A percentile compares a stretch with the other conserved stretches of the same genome.
Conservation (phyloP, 768 basidiomycete genomes). For the Suillus luteus region DNA sequence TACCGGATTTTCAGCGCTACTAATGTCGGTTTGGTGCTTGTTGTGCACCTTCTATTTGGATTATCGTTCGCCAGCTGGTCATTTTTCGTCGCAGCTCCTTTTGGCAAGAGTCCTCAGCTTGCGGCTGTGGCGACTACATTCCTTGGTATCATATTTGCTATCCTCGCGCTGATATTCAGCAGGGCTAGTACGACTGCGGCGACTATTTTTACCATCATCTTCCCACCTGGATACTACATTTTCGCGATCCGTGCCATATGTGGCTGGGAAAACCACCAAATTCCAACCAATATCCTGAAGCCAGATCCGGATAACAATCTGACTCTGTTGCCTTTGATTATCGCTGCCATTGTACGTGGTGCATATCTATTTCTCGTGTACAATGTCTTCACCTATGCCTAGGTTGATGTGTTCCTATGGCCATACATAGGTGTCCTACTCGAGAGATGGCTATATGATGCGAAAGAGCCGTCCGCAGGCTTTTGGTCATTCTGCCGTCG, state of each 20-base stretch:
- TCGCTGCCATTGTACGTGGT: slow-evolving; percentile 61
- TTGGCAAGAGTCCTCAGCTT: slow-evolving; percentile 72
- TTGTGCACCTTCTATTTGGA: slow-evolving; percentile 67
- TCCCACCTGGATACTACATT: slow-evolving; percentile 77
- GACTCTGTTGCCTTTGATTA: slow-evolving; percentile 55
- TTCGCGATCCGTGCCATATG: slow-evolving; percentile 69
- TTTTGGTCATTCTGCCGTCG: slow-evolving; percentile 28
- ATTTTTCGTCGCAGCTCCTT: slow-evolving; percentile 68
- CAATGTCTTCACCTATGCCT: not conserved
- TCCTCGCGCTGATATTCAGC: slow-evolving; percentile 60
- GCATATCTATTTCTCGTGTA: not conserved
- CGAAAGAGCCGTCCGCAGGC: slow-evolving; percentile 38
- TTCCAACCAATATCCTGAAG: slow-evolving; percentile 53
- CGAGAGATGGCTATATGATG: slow-evolving; percentile 65
- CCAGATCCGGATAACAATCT: slow-evolving; percentile 63
- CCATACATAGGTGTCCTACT: slow-evolving; percentile 62
- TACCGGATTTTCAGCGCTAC: slow-evolving; percentile 65
- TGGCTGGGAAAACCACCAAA: slow-evolving; percentile 63
- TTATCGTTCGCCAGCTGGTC: slow-evolving; percentile 71
- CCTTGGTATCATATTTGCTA: slow-evolving; percentile 63
- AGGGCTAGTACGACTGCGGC: slow-evolving; percentile 45
- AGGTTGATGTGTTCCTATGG: slow-evolving; percentile 78
- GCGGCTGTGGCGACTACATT: slow-evolving; percentile 70
- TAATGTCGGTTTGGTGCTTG: slow-evolving; percentile 58
- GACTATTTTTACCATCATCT: slow-evolving; percentile 66